These are phyloP conservation scores for Pyracantha coccinea DNA, from an alignment of 331 rosid genomes.

Conservation along the genomic window DNA sequence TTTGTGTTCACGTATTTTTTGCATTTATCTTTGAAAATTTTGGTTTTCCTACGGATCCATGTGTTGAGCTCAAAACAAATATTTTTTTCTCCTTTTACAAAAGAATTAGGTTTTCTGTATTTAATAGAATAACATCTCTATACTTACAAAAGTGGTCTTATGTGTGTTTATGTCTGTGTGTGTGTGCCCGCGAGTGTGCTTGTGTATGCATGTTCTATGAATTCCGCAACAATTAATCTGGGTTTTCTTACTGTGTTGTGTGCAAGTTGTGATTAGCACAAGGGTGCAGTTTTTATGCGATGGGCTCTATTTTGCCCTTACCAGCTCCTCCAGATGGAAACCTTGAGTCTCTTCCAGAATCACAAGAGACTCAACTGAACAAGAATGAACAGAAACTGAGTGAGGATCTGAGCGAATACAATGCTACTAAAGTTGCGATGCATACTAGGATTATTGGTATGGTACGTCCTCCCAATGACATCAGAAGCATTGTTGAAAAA, in stretches of 20 bases:
- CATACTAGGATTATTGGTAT: slow-evolving; percentile 91
- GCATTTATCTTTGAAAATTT: no score
- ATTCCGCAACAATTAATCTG: no score
- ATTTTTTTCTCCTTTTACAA: no score
- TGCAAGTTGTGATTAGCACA: neutral
- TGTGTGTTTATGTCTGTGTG: no score
- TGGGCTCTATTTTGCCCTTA: slow-evolving; percentile 55
- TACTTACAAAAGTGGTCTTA: neutral
- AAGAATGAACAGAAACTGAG: slow-evolving; percentile 14
- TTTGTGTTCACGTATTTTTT: no score
- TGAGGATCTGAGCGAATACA: slow-evolving; percentile 32
- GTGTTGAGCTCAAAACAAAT: no score
- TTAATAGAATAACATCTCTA: neutral
- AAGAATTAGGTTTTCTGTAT: neutral
- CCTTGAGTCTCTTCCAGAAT: slow-evolving; percentile 51
- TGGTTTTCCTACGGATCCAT: no score
- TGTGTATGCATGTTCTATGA: no score
- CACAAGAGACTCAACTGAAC: slow-evolving; percentile 38
- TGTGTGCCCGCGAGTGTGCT: no score
- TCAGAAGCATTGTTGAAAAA: slow-evolving; percentile 80
- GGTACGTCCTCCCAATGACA: slow-evolving; percentile 84
- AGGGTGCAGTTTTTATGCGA: slow-evolving; percentile 13
- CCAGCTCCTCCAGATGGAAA: slow-evolving; percentile 87
- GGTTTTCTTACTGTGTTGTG: no score
- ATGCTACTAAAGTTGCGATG: slow-evolving; percentile 49